phyloP scores from a whole-genome alignment of 2,329 filamentous ascomycete genomes.

The Fusarium incarnatum region DNA sequence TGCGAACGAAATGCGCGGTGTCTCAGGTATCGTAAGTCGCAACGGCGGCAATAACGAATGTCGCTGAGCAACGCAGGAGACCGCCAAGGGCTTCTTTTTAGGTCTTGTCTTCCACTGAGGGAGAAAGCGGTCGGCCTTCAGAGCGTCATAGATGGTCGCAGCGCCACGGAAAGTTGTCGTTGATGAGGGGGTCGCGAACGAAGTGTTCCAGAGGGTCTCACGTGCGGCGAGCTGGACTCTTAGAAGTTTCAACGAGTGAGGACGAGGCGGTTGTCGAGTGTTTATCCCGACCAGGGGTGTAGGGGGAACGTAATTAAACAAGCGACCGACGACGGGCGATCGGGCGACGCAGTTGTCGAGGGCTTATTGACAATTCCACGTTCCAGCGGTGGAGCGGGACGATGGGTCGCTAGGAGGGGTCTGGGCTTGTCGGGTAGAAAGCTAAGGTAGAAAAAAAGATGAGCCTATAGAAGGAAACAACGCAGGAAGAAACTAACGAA shows the following conservation, averaged over 20 bases:
- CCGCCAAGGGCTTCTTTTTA: constrained; percentile 31
- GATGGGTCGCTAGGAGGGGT: constrained; percentile 31
- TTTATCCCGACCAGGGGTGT: constrained; percentile 46
- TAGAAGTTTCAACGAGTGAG: constrained; percentile 30
- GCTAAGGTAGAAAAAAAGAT: constrained; percentile 10
- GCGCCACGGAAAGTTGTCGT: constrained; percentile 30
- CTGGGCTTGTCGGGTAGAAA: constrained; percentile 27
- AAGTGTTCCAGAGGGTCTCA: constrained; percentile 41
- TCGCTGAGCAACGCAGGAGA: constrained; percentile 25
- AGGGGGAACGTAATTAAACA: constrained; percentile 48
- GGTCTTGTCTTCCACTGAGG: constrained; percentile 35
- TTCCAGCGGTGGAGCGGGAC: constrained; percentile 41
- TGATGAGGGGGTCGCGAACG: constrained; percentile 32
- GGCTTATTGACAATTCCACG: constrained; percentile 35
- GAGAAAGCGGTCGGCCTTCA: constrained; percentile 35
- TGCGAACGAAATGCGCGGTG: constrained; percentile 31
- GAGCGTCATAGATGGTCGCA: constrained; percentile 43
- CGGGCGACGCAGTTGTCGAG: constrained; percentile 35
- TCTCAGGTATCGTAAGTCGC: constrained; percentile 27
- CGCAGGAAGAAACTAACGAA: constrained; percentile 15
- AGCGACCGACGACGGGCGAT: constrained; percentile 37
- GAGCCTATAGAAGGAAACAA: constrained; percentile 6
- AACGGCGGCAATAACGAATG: constrained; percentile 8
- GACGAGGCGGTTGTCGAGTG: constrained; percentile 34
- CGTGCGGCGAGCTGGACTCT: constrained; percentile 31